Base-by-base conservation (phyloP, 1,284 basidiomycete genomes). In the Cystobasidium sp. region DNA sequence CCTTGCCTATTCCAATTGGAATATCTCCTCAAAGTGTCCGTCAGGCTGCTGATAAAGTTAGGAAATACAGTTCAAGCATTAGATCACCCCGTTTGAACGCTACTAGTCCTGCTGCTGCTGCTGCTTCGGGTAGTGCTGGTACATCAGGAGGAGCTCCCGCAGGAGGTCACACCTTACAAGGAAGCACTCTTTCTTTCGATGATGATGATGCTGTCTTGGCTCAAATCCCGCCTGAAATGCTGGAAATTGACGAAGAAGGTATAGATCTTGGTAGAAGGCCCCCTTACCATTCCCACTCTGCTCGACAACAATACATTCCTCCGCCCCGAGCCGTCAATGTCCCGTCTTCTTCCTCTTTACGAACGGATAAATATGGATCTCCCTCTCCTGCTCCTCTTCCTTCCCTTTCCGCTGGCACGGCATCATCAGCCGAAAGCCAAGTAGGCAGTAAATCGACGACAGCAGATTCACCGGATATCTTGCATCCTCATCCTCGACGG, bases 161-260 rank as follows among this genome's bases (percentile, higher is more conserved):
- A 31, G 31, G 31, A 18, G 46, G 51, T 18, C 62, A 65, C 24
- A 24, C 5, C 10, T 61, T 65, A 9, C 61, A 65, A 41, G 22
- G 49, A 24, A 55, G 61, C 20, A 66, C 47, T 14, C 44, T 73
- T 22, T 73, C 70, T 12, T 73, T 73, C 53, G 70, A 73, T 43
- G 70, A 73, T 55, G 70, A 73, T 16, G 70, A 73, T 59, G 70
- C 70, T 22, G 70, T 73, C 6, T 37, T 73, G n/a, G 53, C 70
- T 14, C 59, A 58, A 31, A 22, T 53, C 12, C 53, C 70, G 18
- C 59, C 22, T 49, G 58, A 63, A 12, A 46, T 53, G 49, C 49
- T 71, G n/a, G 49, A 53, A 24, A 51, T 43, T 16, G 69, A 18
- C 51, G 59, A 63, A 47, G 58, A 71, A 24, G 69, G 51, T 37